Evolutionary conservation across 2,329 filamentous ascomycete species (phyloP), one percentile per base, ranked within the genome.

Genomic region (Fusarium redolens): DNA sequence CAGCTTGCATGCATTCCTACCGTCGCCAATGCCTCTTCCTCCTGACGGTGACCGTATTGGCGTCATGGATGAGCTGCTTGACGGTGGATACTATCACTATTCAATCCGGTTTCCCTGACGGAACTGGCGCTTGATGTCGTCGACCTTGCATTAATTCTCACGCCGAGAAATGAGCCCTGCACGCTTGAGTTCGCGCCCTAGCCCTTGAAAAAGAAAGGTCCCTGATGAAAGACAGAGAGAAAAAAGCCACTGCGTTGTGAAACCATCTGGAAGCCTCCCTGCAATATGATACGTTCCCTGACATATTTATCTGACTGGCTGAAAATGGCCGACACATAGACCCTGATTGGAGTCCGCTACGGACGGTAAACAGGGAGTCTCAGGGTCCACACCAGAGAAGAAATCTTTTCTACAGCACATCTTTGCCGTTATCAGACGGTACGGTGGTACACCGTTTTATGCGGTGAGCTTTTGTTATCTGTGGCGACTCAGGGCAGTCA

Each of bases 341-440:
- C 41, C 54, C 51, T 75, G 71, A 75, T 75, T 76, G 74, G 74
- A 47, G 51, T 22, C 22, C 22, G 22, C 50, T 69, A 37, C 18
- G 58, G 63, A 54, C 64, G 48, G 30, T 38, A 38, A 28, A 37
- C 55, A 57, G 48, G 57, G 76, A 78, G 76, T 74, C 69, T 78
- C 76, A 78, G 76, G 76, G 76, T 78, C 75, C 76, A 77, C 74
- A 70, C 65, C 63, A 59, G 30, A 54, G 62, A 41, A 43, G 20
- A 20, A 41, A 40, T 51, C 28, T 62, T 25, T 56, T 38, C 38
- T 44, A 37, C 50, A 65, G 65, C 52, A 75, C 45, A 76, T 66
- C 71, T 57, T 72, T 74, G 35, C 66, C 62, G n/a, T 71, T 64
- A 25, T 22, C 52, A 74, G 52, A 67, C 71, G 62, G 58, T 61